These are phyloP conservation scores for Wakefieldia striispora DNA, from an alignment of 768 basidiomycete genomes.

Conservation along the genomic window DNA sequence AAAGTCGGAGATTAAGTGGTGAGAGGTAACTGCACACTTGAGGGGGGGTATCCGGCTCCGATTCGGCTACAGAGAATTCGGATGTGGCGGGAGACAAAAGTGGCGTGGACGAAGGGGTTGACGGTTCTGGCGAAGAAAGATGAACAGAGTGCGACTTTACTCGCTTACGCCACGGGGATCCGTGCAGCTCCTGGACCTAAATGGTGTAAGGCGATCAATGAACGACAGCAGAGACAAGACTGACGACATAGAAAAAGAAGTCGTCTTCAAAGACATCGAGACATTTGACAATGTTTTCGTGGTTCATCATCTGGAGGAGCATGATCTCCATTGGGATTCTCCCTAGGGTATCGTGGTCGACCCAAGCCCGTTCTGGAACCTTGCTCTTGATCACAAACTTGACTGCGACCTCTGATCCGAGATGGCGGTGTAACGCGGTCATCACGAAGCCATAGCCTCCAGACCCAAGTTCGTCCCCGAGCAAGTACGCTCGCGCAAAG, in stretches of 20 bases:
- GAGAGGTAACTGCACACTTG: slow-evolving; percentile 27
- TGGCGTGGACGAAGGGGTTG: slow-evolving; percentile 43
- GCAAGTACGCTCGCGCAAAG: slow-evolving; percentile 59
- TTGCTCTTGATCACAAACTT: slow-evolving; percentile 90
- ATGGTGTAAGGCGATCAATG: slow-evolving; percentile 5
- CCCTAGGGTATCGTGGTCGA: slow-evolving; percentile 59
- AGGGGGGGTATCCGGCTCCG: slow-evolving; percentile 45
- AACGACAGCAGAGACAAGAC: slow-evolving; percentile 24
- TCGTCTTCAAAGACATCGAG: slow-evolving; percentile 83
- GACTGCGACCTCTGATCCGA: slow-evolving; percentile 77
- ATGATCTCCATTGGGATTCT: slow-evolving; percentile 80
- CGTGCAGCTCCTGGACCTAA: slow-evolving; percentile 91
- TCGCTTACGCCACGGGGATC: slow-evolving; percentile 76
- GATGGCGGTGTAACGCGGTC: slow-evolving; percentile 65
- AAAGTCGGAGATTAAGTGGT: slow-evolving; percentile 16
- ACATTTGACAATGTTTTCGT: slow-evolving; percentile 81
- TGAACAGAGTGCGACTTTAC: slow-evolving; percentile 32
- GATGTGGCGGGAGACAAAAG: slow-evolving; percentile 58
- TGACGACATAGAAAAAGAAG: slow-evolving; percentile 83
- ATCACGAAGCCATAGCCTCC: slow-evolving; percentile 97
- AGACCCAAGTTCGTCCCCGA: slow-evolving; percentile 78
- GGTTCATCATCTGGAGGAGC: slow-evolving; percentile 68
- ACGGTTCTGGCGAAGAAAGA: slow-evolving; percentile 26
- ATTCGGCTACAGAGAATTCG: slow-evolving; percentile 42
- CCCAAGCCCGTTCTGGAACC: slow-evolving; percentile 50